Conservation (phyloP, 2,329 filamentous ascomycete species). For the Penicillium sp. region DNA sequence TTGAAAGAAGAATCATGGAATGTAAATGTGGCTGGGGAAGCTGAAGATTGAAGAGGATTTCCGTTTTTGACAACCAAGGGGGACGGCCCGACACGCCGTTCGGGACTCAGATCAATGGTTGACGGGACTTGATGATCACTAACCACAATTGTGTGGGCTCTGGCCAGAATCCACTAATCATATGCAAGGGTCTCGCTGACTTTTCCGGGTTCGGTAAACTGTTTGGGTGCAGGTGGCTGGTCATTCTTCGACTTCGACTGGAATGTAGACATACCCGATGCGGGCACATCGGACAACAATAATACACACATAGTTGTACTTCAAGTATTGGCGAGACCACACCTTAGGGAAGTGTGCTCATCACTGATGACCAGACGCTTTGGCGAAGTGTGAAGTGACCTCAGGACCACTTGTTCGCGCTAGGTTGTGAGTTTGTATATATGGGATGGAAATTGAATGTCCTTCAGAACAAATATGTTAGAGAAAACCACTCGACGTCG, state of each 20-base stretch:
- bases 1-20: background rate
- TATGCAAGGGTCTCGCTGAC: conserved; percentile 1
- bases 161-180: background rate
- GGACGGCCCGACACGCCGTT: background rate
- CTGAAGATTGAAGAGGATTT: background rate
- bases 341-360: too few species aligned
- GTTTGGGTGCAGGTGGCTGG: conserved; percentile 9
- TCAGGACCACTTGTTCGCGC: too few species aligned
- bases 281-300: too few species aligned
- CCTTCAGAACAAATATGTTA: too few species aligned
- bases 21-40: conserved; percentile 5
- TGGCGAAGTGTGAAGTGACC: too few species aligned
- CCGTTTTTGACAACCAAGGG: conserved; percentile 1
- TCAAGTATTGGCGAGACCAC: too few species aligned
- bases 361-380: too few species aligned
- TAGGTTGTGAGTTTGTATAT: too few species aligned
- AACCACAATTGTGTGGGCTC: background rate
- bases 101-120: background rate
- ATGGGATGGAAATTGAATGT: too few species aligned
- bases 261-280: conserved; percentile 10
- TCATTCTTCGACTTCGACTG: conserved; percentile 6
- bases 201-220: background rate
- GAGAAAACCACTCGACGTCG: too few species aligned
- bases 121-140: background rate
- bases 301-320: too few species aligned